phyloP scores from a whole-genome alignment of 208 protist genomes.

The Lotmaria passim region DNA sequence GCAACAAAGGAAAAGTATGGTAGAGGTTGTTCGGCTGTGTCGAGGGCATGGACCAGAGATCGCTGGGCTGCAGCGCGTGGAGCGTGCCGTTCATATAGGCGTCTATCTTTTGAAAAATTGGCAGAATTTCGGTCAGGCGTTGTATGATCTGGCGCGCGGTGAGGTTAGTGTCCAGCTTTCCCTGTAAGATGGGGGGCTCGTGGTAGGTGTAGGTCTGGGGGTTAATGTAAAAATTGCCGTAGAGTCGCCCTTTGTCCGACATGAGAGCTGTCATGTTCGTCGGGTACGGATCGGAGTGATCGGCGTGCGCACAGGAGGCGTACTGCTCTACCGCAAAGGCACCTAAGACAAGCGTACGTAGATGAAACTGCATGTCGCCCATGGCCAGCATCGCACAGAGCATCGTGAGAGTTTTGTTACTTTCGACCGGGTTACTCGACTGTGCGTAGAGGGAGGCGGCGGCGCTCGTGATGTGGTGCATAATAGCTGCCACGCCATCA shows the following conservation, averaged over 20 bases:
- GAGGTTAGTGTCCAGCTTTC: neutral
- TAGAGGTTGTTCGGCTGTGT: conserved; percentile 7
- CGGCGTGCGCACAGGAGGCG: neutral
- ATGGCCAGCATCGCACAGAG: neutral
- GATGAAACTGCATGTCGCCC: neutral
- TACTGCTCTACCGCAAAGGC: neutral
- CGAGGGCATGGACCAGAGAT: neutral
- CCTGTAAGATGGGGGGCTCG: neutral
- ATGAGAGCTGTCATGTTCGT: neutral
- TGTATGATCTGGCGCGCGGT: neutral
- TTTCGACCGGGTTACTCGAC: neutral
- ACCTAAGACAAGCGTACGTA: neutral
- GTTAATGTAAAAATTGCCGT: conserved; percentile 2
- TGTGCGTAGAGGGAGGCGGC: conserved; percentile 4
- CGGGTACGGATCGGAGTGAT: neutral
- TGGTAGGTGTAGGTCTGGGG: neutral
- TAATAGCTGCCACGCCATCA: neutral
- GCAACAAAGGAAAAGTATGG: neutral
- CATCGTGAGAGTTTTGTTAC: conserved; percentile 7
- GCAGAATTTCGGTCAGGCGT: neutral
- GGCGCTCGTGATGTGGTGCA: neutral
- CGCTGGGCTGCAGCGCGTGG: neutral
- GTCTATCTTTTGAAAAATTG: neutral
- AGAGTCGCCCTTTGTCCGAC: neutral
- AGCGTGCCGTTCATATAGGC: neutral